Evolutionary conservation across 192 early-diverging fungal species (phyloP).

Genomic region (Umbelopsis isabellina): DNA sequence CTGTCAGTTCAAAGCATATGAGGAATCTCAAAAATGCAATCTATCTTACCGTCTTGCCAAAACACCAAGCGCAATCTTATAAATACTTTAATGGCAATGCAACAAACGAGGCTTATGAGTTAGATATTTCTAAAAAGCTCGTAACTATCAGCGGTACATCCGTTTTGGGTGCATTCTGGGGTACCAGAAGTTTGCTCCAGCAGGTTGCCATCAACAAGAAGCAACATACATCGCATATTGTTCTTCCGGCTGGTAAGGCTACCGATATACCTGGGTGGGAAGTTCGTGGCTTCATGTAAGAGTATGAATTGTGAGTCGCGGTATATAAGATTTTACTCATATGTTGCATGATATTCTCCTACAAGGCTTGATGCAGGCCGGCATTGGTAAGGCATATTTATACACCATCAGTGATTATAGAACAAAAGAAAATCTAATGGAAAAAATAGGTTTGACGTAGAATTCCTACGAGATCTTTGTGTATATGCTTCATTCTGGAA

Average conservation of each 20-base stretch:
- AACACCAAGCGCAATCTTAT: not conserved
- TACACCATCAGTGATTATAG: not conserved
- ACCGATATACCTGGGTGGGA: slow-evolving; percentile 20
- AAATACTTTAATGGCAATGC: slow-evolving; percentile 17
- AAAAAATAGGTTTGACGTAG: slow-evolving; percentile 5
- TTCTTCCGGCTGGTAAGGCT: not conserved
- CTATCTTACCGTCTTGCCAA: not conserved
- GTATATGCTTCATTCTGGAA: slow-evolving; percentile 21
- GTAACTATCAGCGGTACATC: slow-evolving; percentile 14
- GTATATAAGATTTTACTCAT: not conserved
- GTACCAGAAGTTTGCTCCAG: not conserved
- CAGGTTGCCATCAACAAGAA: slow-evolving; percentile 6
- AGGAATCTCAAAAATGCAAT: not conserved
- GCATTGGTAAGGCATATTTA: slow-evolving; percentile 2
- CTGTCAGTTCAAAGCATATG: not conserved
- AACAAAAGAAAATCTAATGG: not conserved
- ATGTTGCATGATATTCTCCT: not conserved
- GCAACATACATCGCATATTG: slow-evolving; percentile 3
- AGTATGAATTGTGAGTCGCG: not conserved
- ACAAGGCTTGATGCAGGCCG: slow-evolving; percentile 17
- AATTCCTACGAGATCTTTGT: slow-evolving; percentile 12
- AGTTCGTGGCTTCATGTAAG: slow-evolving; percentile 21
- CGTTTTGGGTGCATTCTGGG: slow-evolving; percentile 19
- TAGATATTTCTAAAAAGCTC: not conserved
- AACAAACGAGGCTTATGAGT: slow-evolving; percentile 11